Percentiles rank a stretch among this genome's conserved stretches.
Evolutionary conservation across 352 stramenopile species (phyloP).

Genomic region (Globisporangium polare): DNA sequence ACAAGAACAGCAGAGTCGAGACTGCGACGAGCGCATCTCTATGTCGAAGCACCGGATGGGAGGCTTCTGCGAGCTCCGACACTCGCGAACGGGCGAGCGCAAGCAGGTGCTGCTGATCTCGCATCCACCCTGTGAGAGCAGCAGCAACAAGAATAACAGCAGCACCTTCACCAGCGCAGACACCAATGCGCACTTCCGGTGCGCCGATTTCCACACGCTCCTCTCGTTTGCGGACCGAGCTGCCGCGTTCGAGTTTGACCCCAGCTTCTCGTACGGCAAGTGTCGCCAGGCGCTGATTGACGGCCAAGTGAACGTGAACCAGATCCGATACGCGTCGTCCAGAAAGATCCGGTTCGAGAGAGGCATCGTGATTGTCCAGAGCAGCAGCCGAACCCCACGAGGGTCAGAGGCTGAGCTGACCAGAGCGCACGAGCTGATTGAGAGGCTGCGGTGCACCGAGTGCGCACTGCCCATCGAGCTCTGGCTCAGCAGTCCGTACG

Average conservation of each 20-base stretch:
- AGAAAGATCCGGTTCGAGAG: conserved; percentile 20
- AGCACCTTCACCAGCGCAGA: background rate
- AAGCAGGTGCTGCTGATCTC: background rate
- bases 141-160: background rate
- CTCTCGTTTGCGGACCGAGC: conserved; percentile 28
- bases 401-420: conserved; percentile 24
- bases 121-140: background rate
- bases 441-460: conserved; percentile 22
- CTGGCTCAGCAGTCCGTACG: conserved; percentile 39
- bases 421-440: conserved; percentile 37
- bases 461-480: conserved; percentile 55
- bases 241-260: conserved; percentile 34
- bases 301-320: conserved; percentile 13
- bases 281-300: conserved; percentile 22
- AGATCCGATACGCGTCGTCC: conserved; percentile 20
- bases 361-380: conserved; percentile 33
- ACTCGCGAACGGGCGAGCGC: background rate
- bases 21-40: background rate
- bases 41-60: background rate
- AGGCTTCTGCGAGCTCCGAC: conserved; percentile 1
- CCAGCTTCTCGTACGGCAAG: conserved; percentile 23
- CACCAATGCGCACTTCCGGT: conserved; percentile 19
- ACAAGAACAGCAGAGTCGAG: background rate
- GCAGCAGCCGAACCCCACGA: conserved; percentile 10
- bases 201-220: conserved; percentile 32